phyloP scores from a whole-genome alignment of 2,329 filamentous ascomycete species.

The Colletotrichum falcatum region DNA sequence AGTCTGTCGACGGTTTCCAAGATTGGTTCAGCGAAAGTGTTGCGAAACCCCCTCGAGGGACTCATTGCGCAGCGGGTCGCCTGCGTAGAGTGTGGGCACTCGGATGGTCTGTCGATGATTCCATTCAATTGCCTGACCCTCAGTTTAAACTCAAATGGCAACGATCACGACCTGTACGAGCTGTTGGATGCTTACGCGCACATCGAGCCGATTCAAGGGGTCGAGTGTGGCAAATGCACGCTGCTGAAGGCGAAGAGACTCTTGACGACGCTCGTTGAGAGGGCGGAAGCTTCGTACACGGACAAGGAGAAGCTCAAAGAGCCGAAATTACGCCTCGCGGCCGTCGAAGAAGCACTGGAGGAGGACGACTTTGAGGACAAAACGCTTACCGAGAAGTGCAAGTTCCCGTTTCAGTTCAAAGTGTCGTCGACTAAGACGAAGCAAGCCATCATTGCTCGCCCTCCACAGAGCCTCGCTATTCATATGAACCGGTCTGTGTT shows the following conservation, averaged over 20 bases:
- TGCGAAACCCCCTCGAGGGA: slow-evolving; percentile 86
- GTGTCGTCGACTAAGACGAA: slow-evolving; percentile 87
- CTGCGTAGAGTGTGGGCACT: slow-evolving; percentile 86
- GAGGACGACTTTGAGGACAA: slow-evolving; percentile 83
- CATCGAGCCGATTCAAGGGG: slow-evolving; percentile 87
- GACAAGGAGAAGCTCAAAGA: slow-evolving; percentile 65
- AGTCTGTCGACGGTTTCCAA: slow-evolving; percentile 57
- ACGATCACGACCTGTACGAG: slow-evolving; percentile 78
- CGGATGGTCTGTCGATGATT: slow-evolving; percentile 88
- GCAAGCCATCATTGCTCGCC: slow-evolving; percentile 85
- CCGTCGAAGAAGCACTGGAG: slow-evolving; percentile 78
- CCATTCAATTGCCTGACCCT: slow-evolving; percentile 95
- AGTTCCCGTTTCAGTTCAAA: slow-evolving; percentile 74
- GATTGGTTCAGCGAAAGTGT: slow-evolving; percentile 46
- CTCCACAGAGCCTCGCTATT: slow-evolving; percentile 83
- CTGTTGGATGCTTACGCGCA: slow-evolving; percentile 87
- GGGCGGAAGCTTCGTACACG: slow-evolving; percentile 49
- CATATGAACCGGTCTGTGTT: slow-evolving; percentile 95
- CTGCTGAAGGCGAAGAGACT: slow-evolving; percentile 69
- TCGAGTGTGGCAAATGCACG: slow-evolving; percentile 93
- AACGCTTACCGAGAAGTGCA: slow-evolving; percentile 72
- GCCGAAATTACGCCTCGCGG: slow-evolving; percentile 67
- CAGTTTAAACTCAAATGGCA: slow-evolving; percentile 74
- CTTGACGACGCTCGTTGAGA: slow-evolving; percentile 60
- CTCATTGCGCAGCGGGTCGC: slow-evolving; percentile 89